These are phyloP conservation scores for Amniculicola lignicola DNA, from an alignment of 495 filamentous ascomycete genomes.

Conservation along the genomic window DNA sequence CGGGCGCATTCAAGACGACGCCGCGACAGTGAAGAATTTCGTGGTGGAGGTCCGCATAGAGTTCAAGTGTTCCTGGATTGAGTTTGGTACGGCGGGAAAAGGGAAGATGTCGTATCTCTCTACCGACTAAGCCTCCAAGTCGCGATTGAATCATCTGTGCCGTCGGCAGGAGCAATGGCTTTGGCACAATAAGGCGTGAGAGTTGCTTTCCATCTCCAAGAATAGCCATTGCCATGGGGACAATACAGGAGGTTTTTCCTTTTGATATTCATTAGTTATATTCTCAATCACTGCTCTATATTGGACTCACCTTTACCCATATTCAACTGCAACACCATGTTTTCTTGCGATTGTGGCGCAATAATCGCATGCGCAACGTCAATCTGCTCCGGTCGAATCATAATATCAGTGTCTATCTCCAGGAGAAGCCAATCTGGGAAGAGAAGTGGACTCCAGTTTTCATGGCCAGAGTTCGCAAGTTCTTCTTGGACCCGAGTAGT, in stretches of 20 bases:
- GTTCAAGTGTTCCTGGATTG: slow-evolving; percentile 29
- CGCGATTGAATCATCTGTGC: slow-evolving; percentile 49
- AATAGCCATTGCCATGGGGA: slow-evolving; percentile 52
- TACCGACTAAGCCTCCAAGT: slow-evolving; percentile 49
- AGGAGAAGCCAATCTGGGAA: slow-evolving; percentile 55
- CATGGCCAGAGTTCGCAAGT: slow-evolving; percentile 43
- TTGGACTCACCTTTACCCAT: slow-evolving; percentile 45
- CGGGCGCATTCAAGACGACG: slow-evolving; percentile 49
- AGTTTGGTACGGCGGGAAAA: slow-evolving; percentile 52
- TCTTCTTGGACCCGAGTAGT: slow-evolving; percentile 27
- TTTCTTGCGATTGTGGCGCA: slow-evolving; percentile 43
- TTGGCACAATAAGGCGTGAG: slow-evolving; percentile 50
- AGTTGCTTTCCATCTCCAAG: slow-evolving; percentile 50
- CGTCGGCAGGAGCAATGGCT: slow-evolving; percentile 51
- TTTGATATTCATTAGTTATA: background rate
- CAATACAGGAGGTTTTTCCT: slow-evolving; percentile 51
- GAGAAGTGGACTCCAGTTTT: slow-evolving; percentile 49
- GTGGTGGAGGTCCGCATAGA: slow-evolving; percentile 40
- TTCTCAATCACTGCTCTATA: background rate
- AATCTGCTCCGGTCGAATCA: slow-evolving; percentile 52
- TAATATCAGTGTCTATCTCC: slow-evolving; percentile 55
- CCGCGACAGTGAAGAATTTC: slow-evolving; percentile 36
- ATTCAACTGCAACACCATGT: slow-evolving; percentile 56
- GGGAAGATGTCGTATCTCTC: slow-evolving; percentile 47
- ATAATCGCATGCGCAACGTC: slow-evolving; percentile 53